A percentile compares a stretch with the other conserved stretches of the same genome.
Evolutionary conservation across 2,329 filamentous ascomycete genomes (phyloP).

Genomic region (Daldinia sp.): DNA sequence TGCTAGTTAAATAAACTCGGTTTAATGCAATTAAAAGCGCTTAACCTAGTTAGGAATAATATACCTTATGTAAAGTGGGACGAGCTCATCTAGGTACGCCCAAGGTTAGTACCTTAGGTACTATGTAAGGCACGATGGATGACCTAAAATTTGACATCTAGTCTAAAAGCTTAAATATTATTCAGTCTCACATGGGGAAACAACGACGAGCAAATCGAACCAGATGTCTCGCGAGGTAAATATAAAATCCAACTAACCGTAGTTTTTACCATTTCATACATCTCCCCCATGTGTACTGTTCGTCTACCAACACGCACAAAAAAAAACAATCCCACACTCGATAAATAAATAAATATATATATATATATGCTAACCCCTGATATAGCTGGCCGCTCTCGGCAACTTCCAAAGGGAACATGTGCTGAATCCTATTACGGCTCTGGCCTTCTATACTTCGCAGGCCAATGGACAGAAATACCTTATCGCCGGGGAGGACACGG

Average conservation of each 20-base stretch:
- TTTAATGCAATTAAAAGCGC: neutral
- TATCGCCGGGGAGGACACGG: slow-evolving; percentile 67
- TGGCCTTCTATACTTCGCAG: slow-evolving; percentile 58
- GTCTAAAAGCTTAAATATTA: neutral
- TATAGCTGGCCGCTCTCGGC: slow-evolving; percentile 30
- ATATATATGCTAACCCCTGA: neutral
- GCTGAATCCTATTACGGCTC: slow-evolving; percentile 66
- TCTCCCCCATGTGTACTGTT: no score
- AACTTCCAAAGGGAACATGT: slow-evolving; percentile 49
- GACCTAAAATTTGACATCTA: neutral
- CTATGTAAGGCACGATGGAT: no score
- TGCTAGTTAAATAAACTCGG: neutral
- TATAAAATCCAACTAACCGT: slow-evolving; percentile 1
- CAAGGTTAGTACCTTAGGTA: no score
- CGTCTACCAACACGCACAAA: no score
- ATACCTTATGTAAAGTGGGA: neutral
- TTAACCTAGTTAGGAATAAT: no score
- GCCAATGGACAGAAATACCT: slow-evolving; percentile 51
- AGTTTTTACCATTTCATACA: neutral
- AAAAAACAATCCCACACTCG: no score
- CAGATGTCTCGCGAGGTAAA: slow-evolving; percentile 42
- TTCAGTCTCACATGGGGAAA: neutral
- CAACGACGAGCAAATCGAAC: neutral
- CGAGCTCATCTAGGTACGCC: neutral
- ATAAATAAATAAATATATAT: no score